phyloP scores from a whole-genome alignment of 306 rosid genomes.

The Dryas octopetala region DNA sequence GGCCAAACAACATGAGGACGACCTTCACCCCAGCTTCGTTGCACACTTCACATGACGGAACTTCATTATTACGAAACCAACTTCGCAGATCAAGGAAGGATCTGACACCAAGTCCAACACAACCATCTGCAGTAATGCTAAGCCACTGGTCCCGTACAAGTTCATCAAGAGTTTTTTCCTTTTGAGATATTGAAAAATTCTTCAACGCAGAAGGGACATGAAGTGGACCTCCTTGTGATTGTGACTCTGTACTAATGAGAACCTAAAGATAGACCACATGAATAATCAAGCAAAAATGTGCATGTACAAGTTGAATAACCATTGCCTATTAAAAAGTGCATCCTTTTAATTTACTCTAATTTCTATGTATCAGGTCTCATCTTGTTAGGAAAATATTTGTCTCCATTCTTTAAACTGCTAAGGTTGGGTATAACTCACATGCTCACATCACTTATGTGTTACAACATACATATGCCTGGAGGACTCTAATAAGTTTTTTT shows the following conservation, averaged over 20 bases:
- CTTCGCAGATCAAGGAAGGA: slow-evolving; percentile 90
- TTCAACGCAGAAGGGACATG: slow-evolving; percentile 56
- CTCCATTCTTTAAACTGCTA: neutral
- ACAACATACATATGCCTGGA: neutral
- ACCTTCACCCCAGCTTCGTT: slow-evolving; percentile 98
- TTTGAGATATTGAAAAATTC: slow-evolving; percentile 56
- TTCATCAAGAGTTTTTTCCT: slow-evolving; percentile 68
- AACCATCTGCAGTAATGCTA: slow-evolving; percentile 51
- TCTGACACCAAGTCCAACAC: slow-evolving; percentile 77
- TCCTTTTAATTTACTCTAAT: neutral
- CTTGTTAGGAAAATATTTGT: neutral
- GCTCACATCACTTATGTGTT: neutral
- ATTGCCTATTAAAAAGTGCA: neutral
- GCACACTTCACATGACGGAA: slow-evolving; percentile 83
- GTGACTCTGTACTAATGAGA: slow-evolving; percentile 35
- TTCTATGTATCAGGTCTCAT: neutral
- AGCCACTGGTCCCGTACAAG: slow-evolving; percentile 82
- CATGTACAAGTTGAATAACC: slow-evolving; percentile 6
- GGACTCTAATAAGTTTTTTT: neutral
- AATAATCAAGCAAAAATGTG: slow-evolving; percentile 20
- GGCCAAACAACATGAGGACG: slow-evolving; percentile 26
- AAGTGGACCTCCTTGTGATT: slow-evolving; percentile 51
- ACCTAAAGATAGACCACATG: slow-evolving; percentile 49
- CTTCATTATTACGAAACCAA: slow-evolving; percentile 73
- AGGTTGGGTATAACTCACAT: neutral